A percentile compares a stretch with the other conserved stretches of the same genome.
These are phyloP conservation scores for Elongisporangium prolatum DNA, from an alignment of 352 stramenopile genomes.

Conservation along the genomic window DNA sequence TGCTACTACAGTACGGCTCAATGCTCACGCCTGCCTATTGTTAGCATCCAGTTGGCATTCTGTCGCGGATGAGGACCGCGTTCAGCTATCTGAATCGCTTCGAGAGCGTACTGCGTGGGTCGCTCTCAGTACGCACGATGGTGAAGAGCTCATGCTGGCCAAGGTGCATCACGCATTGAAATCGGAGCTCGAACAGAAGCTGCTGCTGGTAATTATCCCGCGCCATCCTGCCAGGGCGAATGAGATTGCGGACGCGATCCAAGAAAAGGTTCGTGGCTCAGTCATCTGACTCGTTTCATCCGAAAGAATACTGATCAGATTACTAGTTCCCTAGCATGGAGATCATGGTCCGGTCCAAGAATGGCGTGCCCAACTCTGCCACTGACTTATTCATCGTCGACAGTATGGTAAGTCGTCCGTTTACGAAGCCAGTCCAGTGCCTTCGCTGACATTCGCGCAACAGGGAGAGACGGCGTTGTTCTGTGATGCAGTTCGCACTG, in stretches of 20 bases:
- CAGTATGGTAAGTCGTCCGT: conserved; percentile 45
- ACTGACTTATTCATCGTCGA: conserved; percentile 64
- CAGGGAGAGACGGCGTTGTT: conserved; percentile 61
- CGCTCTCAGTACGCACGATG: conserved; percentile 61
- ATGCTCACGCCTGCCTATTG: background rate
- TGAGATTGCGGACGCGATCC: conserved; percentile 31
- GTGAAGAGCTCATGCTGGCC: conserved; percentile 51
- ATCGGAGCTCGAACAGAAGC: conserved; percentile 5
- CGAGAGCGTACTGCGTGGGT: conserved; percentile 32
- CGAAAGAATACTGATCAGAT: no score
- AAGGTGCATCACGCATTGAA: conserved; percentile 26
- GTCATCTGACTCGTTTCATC: no score
- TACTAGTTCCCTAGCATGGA: conserved; percentile 32
- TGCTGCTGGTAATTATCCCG: conserved; percentile 55
- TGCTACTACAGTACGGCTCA: no score
- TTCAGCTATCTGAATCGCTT: conserved; percentile 15
- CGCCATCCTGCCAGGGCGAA: conserved; percentile 43
- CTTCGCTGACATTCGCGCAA: background rate
- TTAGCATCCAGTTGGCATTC: conserved; percentile 13
- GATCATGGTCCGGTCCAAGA: conserved; percentile 29
- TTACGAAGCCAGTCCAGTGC: no score
- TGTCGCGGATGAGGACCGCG: conserved; percentile 2
- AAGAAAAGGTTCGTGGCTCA: conserved; percentile 14
- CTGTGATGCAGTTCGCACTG: conserved; percentile 40
- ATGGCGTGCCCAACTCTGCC: conserved; percentile 17